Base-by-base conservation (phyloP, 345 rosid genomes). In the Reutealis trisperma region DNA sequence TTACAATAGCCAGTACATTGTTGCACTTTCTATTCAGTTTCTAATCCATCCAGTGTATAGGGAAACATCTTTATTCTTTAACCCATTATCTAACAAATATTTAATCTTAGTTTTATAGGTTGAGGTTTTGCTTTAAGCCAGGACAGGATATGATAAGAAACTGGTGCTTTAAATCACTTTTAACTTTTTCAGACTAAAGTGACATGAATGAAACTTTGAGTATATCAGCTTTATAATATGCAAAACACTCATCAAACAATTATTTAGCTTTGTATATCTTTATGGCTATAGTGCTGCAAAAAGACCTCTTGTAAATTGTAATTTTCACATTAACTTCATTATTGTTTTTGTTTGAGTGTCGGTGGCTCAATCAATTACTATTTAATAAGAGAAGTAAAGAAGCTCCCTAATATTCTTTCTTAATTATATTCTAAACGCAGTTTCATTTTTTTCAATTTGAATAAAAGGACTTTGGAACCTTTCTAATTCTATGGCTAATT, bases 1-100 rank as follows among this genome's bases (percentile, higher is more conserved):
- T 34, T 34, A 34, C 37, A 2, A 5, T 34, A 34, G 37, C 37
- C 37, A 2, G 37, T 34, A 34, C 37, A 34, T 4, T 34, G 37
- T 34, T 34, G 37, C 37, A 34, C 3, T 34, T 34, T 34, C 0
- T 1, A 34, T 4, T 34, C 1, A 34, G 37, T 2, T 34, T 34
- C 37, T 34, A 34, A 34, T 34, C 37, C 37, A 34, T 2, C 37
- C 5, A 34, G 3, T 34, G n/a, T 34, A 34, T 27, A 37, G 10
- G 69, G 27, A 18, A 65, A 8, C 4, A 65, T 12, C 71, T 67
- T 67, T 67, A 67, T 67, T 67, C 71, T 32, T 18, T 42, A 54
- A n/a, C 30, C 55, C 25, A 15, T 42, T 24, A 10, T 42, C 51
- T 6, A 37, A 65, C 15, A 8, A 41, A 24, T n/a, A 58, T 58